Percentiles rank a stretch among this genome's conserved stretches.
These are phyloP conservation scores for Aspergillus indologenus DNA, from an alignment of 495 filamentous ascomycete genomes.

Conservation along the genomic window DNA sequence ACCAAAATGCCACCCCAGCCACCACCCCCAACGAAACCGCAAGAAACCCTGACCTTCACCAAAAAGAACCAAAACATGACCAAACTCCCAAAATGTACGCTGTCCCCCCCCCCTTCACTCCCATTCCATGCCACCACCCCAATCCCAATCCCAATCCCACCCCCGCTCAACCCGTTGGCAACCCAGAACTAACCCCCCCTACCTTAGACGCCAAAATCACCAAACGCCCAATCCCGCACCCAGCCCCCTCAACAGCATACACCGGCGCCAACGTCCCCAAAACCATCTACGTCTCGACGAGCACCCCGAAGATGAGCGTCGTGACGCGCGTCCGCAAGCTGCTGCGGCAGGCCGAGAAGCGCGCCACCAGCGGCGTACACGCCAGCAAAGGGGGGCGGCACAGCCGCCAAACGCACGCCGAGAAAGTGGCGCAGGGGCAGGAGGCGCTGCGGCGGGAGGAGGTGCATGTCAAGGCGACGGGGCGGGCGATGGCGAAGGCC, in stretches of 20 bases:
- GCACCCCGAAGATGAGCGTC: slow-evolving; percentile 75
- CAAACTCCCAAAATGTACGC: slow-evolving; percentile 39
- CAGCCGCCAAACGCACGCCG: slow-evolving; percentile 10
- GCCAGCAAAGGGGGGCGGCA: slow-evolving; percentile 22
- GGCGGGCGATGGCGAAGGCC: slow-evolving; percentile 72
- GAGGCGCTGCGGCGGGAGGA: slow-evolving; percentile 48
- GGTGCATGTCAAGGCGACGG: slow-evolving; percentile 75
- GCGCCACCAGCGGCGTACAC: slow-evolving; percentile 43
- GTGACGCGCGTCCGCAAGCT: slow-evolving; percentile 76
- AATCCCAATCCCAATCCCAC: slow-evolving; percentile 9
- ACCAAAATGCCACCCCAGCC: slow-evolving; percentile 1
- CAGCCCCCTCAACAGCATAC: slow-evolving; percentile 57
- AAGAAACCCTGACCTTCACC: slow-evolving; percentile 28
- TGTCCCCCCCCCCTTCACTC: neutral
- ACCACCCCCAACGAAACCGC: neutral
- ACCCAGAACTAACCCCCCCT: neutral
- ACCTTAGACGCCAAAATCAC: slow-evolving; percentile 49
- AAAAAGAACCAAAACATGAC: slow-evolving; percentile 39
- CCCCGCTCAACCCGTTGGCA: neutral
- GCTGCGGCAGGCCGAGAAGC: slow-evolving; percentile 61
- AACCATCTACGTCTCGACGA: slow-evolving; percentile 73
- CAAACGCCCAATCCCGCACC: slow-evolving; percentile 72
- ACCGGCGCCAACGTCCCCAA: slow-evolving; percentile 50
- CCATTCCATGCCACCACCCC: too few species aligned
- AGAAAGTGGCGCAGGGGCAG: slow-evolving; percentile 37